Evolutionary conservation across 192 early-diverging fungal species (phyloP), one percentile per base, ranked within the genome.

Genomic region (Backusella morwellensis): DNA sequence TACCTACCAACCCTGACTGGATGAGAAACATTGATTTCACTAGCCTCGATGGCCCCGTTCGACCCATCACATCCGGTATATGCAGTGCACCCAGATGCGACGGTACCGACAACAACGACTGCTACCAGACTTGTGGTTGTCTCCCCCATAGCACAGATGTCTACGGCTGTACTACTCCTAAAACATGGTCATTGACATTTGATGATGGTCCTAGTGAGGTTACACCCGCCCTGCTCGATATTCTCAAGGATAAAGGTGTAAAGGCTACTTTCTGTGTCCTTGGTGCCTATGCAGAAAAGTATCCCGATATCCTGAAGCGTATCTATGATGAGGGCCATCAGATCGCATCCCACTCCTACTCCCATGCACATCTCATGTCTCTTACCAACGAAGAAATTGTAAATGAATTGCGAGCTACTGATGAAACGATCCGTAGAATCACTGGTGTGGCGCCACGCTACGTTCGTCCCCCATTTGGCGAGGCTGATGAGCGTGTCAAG

Each of bases 201-300:
- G 88, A 89, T 71, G 88, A 89, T 66, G 88, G 88, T 68, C 89
- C 89, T 14, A 82, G 88, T 35, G 35, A 69, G 11, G 84, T 80
- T 75, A 93, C 92, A 1, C 70, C 77, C 21, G 77, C 69, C 11
- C 66, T 94, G 17, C 78, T 93, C 8, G 86, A 89, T 73, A 72
- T 80, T 0, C 80, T 94, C 5, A 80, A 88, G 21, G 41, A 80
- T 56, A 75, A 79, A 19, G 75, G 85, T 54, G 75, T 92, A 52
- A 92, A 91, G 76, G 92, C 86, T 0, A 92, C 92, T 2, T 94
- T 94, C 80, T 92, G 89, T 76, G 88, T 94, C 19, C 84, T 88
- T 52, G 92, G 92, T 11, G 63, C 80, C 34, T 80, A 86, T 72
- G 78, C 88, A 36, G 78, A 87, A 63, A 69, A 82, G 34, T 75